phyloP scores from a whole-genome alignment of 2,329 filamentous ascomycete species.

The Fusarium concolor region DNA sequence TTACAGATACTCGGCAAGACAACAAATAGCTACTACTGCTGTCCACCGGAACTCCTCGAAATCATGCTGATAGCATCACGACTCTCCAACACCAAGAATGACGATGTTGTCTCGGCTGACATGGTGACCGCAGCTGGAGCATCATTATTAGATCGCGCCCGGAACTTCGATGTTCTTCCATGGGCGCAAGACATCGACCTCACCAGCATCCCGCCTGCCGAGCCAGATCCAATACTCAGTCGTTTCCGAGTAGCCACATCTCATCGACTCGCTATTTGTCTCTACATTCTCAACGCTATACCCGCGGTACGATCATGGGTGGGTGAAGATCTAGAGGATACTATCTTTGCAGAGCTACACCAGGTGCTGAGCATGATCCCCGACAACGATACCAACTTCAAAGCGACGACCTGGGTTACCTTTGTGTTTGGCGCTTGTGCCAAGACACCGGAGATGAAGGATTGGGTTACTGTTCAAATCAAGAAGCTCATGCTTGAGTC shows the following conservation, averaged over 20 bases:
- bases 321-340: slow-evolving; percentile 46
- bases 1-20: slow-evolving; percentile 54
- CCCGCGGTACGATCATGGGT: slow-evolving; percentile 44
- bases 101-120: slow-evolving; percentile 45
- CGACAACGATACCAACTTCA: slow-evolving; percentile 63
- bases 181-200: slow-evolving; percentile 57
- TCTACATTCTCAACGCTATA: slow-evolving; percentile 59
- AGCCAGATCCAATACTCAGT: slow-evolving; percentile 50
- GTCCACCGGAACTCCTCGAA: slow-evolving; percentile 57
- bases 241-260: slow-evolving; percentile 57
- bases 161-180: slow-evolving; percentile 54
- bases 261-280: slow-evolving; percentile 58
- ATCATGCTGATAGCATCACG: slow-evolving; percentile 58
- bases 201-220: slow-evolving; percentile 50
- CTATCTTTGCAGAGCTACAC: slow-evolving; percentile 60
- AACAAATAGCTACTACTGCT: slow-evolving; percentile 61
- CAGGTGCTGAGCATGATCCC: slow-evolving; percentile 60
- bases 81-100: slow-evolving; percentile 50
- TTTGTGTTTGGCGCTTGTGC: slow-evolving; percentile 68
- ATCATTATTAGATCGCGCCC: slow-evolving; percentile 53
- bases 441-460: slow-evolving; percentile 54
- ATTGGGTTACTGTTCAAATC: slow-evolving; percentile 62
- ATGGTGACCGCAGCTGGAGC: slow-evolving; percentile 49
- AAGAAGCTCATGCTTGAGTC: slow-evolving; percentile 54
- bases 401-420: slow-evolving; percentile 67